Base-by-base conservation (phyloP, 2,329 filamentous ascomycete genomes). In the Ceratocystis albifundus region DNA sequence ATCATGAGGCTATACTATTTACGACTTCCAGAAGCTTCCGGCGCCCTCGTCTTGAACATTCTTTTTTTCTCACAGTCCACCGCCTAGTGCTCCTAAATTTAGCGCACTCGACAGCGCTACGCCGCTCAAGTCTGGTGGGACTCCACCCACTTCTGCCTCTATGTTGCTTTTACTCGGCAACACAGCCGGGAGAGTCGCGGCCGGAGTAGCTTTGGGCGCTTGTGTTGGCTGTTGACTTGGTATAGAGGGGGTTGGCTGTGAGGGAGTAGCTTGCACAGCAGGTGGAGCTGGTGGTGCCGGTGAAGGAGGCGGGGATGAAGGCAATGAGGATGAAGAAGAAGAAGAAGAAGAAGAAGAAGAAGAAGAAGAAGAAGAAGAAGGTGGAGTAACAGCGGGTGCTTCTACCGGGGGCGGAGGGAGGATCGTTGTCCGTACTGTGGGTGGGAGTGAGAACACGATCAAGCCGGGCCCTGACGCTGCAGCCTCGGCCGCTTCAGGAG, bases 81-180 rank as follows among this genome's bases (percentile, higher is more conserved):
- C 4, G 45, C 65, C 68, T n/a, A 80, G 71, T 66, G 76, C 80
- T 36, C 79, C 80, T 10, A 82, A 72, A 62, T 77, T 74, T 53
- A 81, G 71, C 59, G 74, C 71, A 66, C 76, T 80, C 70, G 73
- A 77, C 61, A 81, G 72, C 5, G 72, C 74, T 67, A 80, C 66
- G 7, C 76, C 76, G 41, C 74, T 76, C 7, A 79, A 67, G 68
- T 79, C 73, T 66, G 79, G 75, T 0, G 71, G 61, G n/a, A n/a
- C 41, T 3, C 17, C 17, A 28, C 36, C 61, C 1, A 48, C 25
- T 6, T 6, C 22, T 17, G 41, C 44, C 17, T 15, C 44, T 7
- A 10, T 48, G n/a, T 30, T 41, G 44, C 28, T 70, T 17, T 70
- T 69, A 7, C 71, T 67, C 2, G 71, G 72, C 1, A 71, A 70